Base-by-base conservation (phyloP, 2,329 filamentous ascomycete genomes). In the Juglanconis oblonga region DNA sequence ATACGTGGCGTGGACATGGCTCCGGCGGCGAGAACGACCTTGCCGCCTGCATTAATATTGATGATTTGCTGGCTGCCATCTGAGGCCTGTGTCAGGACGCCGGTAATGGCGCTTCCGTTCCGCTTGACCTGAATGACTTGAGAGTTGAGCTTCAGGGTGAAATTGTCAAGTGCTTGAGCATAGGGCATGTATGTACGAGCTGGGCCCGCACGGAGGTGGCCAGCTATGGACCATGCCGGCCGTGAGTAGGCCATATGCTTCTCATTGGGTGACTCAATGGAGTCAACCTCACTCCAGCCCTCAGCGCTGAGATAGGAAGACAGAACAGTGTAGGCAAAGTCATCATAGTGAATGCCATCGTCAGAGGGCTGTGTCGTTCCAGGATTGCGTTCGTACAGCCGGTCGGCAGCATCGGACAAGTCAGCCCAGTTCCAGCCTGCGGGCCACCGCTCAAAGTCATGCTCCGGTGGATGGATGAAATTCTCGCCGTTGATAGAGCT, bases 401-500 rank as follows among this genome's bases (percentile, higher is more conserved):
- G 66, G 6, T 65, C 66, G 11, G 70, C 65, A 14, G 70, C 69
- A 5, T 61, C 61, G 8, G 57, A 54, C 42, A 71, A 59, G 9
- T 72, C 70, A 10, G 56, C 57, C 59, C 66, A 69, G 52, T 65
- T 66, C 70, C 70, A 72, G 31, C 70, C 70, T 10, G 61, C 58
- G 3, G 70, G 70, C 69, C 68, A 72, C 54, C 67, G 68, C 47
- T 71, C 55, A 36, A 71, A 73, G 65, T 73, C 72, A 31, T 62
- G 64, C 52, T 70, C 67, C 9, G 69, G 71, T 4, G 71, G 71
- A 55, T 65, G 65, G 45, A 73, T 67, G 60, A 69, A 73, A 65
- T 73, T 71, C 61, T 69, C 58, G 7, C 69, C 71, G 62, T 74
- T 74, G 60, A 76, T 65, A 31, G 67, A 67, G 35, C 69, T 71